phyloP scores from a whole-genome alignment of 1,284 basidiomycete species.

The Wolfiporia cocos region DNA sequence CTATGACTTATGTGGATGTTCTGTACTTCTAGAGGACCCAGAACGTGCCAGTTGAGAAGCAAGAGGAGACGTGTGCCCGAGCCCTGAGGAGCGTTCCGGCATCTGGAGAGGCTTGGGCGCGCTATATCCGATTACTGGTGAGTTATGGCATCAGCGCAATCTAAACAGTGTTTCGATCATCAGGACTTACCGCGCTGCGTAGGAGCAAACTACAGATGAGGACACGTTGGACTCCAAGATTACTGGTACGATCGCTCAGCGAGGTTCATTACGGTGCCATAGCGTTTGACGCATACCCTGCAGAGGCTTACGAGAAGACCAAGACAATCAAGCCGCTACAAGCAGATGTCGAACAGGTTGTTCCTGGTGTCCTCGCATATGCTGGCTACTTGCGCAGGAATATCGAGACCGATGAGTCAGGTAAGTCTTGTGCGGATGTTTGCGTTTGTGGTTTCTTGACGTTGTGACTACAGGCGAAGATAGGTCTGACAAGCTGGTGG shows the following conservation, averaged over 20 bases:
- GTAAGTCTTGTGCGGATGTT: conserved; percentile 24
- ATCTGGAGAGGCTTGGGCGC: conserved; percentile 67
- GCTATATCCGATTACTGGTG: conserved; percentile 66
- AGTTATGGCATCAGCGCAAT: no score
- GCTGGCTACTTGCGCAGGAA: conserved; percentile 59
- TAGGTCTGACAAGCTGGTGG: conserved; percentile 42
- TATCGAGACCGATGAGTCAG: conserved; percentile 39
- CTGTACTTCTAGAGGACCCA: no score
- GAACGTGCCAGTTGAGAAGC: conserved; percentile 35
- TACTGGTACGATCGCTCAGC: no score
- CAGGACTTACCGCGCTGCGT: no score
- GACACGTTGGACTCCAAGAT: no score
- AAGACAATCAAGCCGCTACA: conserved; percentile 48
- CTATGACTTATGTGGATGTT: no score
- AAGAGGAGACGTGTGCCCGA: conserved; percentile 39
- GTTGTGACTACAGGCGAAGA: conserved; percentile 35
- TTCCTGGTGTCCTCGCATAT: conserved; percentile 60
- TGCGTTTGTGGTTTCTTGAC: conserved; percentile 4
- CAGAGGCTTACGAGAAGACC: conserved; percentile 56
- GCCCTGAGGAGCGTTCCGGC: conserved; percentile 64
- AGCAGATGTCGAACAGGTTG: conserved; percentile 58
- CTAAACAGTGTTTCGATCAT: no score
- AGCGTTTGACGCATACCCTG: background rate
- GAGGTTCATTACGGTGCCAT: background rate
- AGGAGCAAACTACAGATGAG: no score